Evolutionary conservation across 768 basidiomycete genomes (phyloP).

Genomic region (Suillus placidus): DNA sequence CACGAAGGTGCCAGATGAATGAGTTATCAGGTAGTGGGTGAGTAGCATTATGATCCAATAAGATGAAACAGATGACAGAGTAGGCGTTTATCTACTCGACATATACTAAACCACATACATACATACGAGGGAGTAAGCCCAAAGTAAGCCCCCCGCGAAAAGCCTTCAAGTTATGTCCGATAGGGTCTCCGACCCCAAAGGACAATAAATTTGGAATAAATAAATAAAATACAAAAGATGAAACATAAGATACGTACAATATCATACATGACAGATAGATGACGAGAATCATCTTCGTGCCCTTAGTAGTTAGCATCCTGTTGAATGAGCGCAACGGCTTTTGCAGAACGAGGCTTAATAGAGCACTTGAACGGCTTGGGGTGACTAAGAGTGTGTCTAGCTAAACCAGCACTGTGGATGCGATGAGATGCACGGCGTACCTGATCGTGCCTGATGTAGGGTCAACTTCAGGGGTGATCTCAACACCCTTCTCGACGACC

Average conservation of each 20-base stretch:
- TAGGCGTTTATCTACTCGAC: too few species aligned
- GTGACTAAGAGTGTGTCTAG: background rate
- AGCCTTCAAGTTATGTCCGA: too few species aligned
- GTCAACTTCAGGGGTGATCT: constrained; percentile 50
- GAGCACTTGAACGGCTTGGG: constrained; percentile 45
- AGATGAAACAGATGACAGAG: too few species aligned
- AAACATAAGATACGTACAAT: background rate
- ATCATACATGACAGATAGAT: background rate
- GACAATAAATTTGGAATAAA: too few species aligned
- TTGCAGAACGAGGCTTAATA: constrained; percentile 53
- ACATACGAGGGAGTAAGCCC: too few species aligned
- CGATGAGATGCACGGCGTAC: constrained; percentile 25
- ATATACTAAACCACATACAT: too few species aligned
- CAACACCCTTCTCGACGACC: constrained; percentile 39
- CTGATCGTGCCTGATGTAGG: constrained; percentile 59
- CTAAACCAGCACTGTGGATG: background rate
- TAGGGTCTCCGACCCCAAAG: too few species aligned
- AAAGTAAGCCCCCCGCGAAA: too few species aligned
- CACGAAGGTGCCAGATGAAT: too few species aligned
- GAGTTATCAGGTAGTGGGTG: too few species aligned
- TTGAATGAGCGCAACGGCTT: constrained; percentile 49
- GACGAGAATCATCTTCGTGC: background rate
- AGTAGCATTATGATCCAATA: too few species aligned
- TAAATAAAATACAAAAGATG: background rate
- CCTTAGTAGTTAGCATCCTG: constrained; percentile 33